phyloP scores from a whole-genome alignment of 768 basidiomycete genomes.

The Rhodosporidiobolus sp. region DNA sequence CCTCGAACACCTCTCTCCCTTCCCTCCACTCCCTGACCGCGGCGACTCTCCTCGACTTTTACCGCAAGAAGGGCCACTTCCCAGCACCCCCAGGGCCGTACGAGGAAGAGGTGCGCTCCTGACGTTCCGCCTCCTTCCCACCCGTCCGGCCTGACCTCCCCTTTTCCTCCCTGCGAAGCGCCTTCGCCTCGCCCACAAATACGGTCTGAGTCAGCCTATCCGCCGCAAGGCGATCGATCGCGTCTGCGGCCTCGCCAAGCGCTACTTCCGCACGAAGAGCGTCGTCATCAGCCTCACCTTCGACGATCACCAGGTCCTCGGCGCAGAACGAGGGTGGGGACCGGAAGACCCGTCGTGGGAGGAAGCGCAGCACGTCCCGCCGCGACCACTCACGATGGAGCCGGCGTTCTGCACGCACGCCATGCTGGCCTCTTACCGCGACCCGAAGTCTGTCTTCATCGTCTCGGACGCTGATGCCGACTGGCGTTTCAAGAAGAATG shows the following conservation, averaged over 20 bases:
- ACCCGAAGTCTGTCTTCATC: conserved; percentile 23
- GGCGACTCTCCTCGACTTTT: conserved; percentile 15
- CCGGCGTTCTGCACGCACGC: conserved; percentile 30
- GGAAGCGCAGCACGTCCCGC: conserved; percentile 5
- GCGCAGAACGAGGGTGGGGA: conserved; percentile 30
- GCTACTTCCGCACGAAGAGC: conserved; percentile 23
- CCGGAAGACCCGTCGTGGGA: conserved; percentile 21
- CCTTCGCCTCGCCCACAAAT: conserved; percentile 26
- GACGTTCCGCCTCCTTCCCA: too few species aligned
- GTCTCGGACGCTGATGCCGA: conserved; percentile 26
- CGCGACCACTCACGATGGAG: background rate
- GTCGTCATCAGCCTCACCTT: conserved; percentile 29
- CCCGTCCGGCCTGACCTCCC: too few species aligned
- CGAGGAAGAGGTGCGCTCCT: too few species aligned
- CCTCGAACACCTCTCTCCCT: background rate
- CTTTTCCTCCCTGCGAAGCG: too few species aligned
- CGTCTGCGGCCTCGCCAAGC: conserved; percentile 22
- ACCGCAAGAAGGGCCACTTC: conserved; percentile 14
- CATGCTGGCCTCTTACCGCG: conserved; percentile 14
- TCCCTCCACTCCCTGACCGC: conserved; percentile 15
- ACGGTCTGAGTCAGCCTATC: conserved; percentile 18
- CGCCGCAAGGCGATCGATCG: conserved; percentile 30
- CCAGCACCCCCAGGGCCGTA: conserved; percentile 21
- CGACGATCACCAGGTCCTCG: conserved; percentile 33
- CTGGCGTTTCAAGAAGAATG: conserved; percentile 29